Conservation (phyloP, 2,329 filamentous ascomycete genomes). For the Chaetomium sp. region DNA sequence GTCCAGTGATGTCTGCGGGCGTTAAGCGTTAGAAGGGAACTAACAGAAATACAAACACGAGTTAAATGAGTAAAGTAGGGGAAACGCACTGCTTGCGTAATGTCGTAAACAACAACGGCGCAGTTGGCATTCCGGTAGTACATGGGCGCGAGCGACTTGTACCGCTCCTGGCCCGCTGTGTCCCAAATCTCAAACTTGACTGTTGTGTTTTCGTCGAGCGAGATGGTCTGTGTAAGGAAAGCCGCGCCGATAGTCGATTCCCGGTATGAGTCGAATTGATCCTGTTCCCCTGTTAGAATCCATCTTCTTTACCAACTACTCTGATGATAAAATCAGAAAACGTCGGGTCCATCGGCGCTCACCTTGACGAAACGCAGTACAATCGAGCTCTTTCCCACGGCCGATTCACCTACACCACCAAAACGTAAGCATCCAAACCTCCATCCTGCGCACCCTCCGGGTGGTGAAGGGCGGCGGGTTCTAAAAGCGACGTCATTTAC, state of each 20-base stretch:
- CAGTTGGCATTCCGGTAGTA: constrained; percentile 99
- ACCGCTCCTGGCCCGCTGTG: constrained; percentile 95
- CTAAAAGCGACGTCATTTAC: constrained; percentile 42
- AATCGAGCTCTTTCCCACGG: constrained; percentile 98
- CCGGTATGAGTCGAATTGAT: constrained; percentile 97
- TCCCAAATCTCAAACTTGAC: constrained; percentile 99
- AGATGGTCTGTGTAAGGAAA: constrained; percentile 98
- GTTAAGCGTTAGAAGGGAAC: constrained; percentile 15
- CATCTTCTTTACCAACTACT: not conserved
- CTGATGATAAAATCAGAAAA: not conserved
- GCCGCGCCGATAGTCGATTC: constrained; percentile 98
- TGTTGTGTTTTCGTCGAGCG: constrained; percentile 93
- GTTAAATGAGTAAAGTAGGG: too few species aligned
- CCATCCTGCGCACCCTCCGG: too few species aligned
- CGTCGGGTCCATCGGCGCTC: constrained; percentile 24
- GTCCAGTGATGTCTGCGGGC: constrained; percentile 77
- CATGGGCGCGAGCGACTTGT: constrained; percentile 98
- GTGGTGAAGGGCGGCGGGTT: too few species aligned
- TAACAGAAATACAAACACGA: constrained; percentile 7
- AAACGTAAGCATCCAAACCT: too few species aligned
- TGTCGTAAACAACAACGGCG: constrained; percentile 98
- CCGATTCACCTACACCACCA: constrained; percentile 74
- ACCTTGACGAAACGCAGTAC: constrained; percentile 98
- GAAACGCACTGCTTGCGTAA: constrained; percentile 85
- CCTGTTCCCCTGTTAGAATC: constrained; percentile 46